Percentiles rank a stretch among this genome's conserved stretches.
Conservation (phyloP, 2,329 filamentous ascomycete species). For the Phaeosphaeriaceae sp. region DNA sequence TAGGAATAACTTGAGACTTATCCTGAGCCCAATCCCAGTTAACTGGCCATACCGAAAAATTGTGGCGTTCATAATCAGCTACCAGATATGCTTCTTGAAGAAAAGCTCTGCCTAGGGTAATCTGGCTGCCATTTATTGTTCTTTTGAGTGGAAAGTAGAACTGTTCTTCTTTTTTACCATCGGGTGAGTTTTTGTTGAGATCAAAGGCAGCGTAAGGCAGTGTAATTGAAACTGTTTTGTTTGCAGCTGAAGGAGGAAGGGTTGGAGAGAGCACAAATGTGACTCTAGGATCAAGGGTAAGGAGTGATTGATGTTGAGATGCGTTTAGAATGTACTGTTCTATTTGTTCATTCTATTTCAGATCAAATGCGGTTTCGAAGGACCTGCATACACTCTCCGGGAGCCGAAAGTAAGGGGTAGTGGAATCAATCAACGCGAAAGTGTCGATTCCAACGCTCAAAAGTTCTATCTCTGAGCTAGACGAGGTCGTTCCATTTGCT, state of each 20-base stretch:
- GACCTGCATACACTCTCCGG: slow-evolving; percentile 36
- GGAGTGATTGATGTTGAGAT: slow-evolving; percentile 29
- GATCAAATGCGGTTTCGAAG: slow-evolving; percentile 44
- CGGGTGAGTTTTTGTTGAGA: slow-evolving; percentile 31
- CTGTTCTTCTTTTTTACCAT: slow-evolving; percentile 49
- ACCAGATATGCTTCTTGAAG: slow-evolving; percentile 39
- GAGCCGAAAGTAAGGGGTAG: slow-evolving; percentile 44
- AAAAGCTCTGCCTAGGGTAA: slow-evolving; percentile 34
- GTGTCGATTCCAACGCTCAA: slow-evolving; percentile 22
- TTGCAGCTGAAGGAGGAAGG: slow-evolving; percentile 13
- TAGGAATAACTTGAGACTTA: slow-evolving; percentile 14
- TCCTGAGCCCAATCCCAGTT: slow-evolving; percentile 39
- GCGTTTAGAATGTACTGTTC: slow-evolving; percentile 41
- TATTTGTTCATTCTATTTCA: slow-evolving; percentile 33
- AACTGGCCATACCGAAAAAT: slow-evolving; percentile 42
- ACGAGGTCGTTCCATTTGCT: slow-evolving; percentile 36
- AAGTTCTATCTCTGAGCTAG: background rate
- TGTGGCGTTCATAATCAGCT: slow-evolving; percentile 30
- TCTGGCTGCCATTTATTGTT: slow-evolving; percentile 37
- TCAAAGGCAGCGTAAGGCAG: slow-evolving; percentile 28
- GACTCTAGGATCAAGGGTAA: slow-evolving; percentile 36
- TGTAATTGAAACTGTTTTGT: slow-evolving; percentile 33
- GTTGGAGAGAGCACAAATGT: slow-evolving; percentile 28
- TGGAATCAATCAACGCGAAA: slow-evolving; percentile 62
- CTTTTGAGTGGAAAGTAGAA: slow-evolving; percentile 29